Evolutionary conservation across 441 rosid genomes (phyloP).

Genomic region (Macaranga tanarius): DNA sequence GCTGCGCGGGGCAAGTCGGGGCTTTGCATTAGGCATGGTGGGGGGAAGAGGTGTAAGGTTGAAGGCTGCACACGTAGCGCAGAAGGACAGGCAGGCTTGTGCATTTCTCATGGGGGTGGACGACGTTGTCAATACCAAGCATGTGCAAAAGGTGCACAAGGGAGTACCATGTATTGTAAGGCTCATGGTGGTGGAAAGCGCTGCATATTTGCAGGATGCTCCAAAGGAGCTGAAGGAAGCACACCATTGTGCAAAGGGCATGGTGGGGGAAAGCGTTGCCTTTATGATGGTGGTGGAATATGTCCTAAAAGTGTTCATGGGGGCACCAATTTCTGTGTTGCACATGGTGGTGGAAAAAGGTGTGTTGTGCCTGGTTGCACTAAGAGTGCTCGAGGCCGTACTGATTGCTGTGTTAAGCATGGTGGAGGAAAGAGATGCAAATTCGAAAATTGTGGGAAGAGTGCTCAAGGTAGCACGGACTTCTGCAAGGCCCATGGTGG

Average conservation of each 20-base stretch:
- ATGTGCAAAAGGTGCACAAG: conserved; percentile 87
- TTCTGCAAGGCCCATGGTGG: conserved; percentile 97
- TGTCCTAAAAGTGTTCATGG: conserved; percentile 96
- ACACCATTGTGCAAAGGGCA: conserved; percentile 96
- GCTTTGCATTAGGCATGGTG: conserved; percentile 91
- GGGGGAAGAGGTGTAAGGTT: conserved; percentile 85
- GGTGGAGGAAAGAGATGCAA: conserved; percentile 94
- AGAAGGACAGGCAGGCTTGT: conserved; percentile 90
- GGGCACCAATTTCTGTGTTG: conserved; percentile 90
- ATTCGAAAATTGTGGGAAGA: conserved; percentile 69
- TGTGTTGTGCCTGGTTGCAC: conserved; percentile 81
- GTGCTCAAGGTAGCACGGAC: conserved; percentile 97
- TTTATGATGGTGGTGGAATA: conserved; percentile 87
- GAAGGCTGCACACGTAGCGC: conserved; percentile 85
- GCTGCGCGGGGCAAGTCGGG: conserved; percentile 95
- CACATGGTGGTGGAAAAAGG: conserved; percentile 95
- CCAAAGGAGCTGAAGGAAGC: conserved; percentile 92
- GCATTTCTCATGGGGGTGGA: conserved; percentile 98
- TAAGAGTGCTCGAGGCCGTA: conserved; percentile 92
- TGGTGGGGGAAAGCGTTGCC: conserved; percentile 94
- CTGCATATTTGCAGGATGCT: conserved; percentile 86
- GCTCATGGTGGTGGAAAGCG: conserved; percentile 99
- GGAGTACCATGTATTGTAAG: conserved; percentile 85
- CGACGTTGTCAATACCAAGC: conserved; percentile 64
- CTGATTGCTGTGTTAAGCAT: conserved; percentile 85